A percentile compares a stretch with the other conserved stretches of the same genome.
phyloP scores from a whole-genome alignment of 495 filamentous ascomycete genomes.

The Pseudoneurospora amorphoporcata region DNA sequence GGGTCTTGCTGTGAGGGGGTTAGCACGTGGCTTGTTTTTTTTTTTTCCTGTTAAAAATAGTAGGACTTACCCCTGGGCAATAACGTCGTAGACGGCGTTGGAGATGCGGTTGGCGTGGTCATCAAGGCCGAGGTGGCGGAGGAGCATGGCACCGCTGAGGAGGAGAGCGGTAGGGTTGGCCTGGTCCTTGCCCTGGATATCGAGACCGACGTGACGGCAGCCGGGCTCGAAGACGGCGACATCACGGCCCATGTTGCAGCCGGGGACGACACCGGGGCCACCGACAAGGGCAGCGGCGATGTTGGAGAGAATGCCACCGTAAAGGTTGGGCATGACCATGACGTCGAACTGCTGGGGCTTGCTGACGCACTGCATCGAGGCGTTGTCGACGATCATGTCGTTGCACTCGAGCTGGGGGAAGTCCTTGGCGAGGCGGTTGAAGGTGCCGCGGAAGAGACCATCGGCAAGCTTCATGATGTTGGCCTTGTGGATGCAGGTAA shows the following conservation, averaged over 20 bases:
- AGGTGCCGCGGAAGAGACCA: constrained; percentile 94
- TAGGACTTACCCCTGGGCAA: constrained; percentile 73
- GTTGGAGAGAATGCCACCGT: constrained; percentile 98
- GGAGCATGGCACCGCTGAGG: constrained; percentile 88
- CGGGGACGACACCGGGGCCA: constrained; percentile 92
- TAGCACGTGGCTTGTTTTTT: constrained; percentile 12
- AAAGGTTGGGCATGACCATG: constrained; percentile 99
- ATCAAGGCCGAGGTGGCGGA: constrained; percentile 91
- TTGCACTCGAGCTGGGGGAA: constrained; percentile 90
- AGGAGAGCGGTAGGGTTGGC: constrained; percentile 95
- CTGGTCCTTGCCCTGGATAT: constrained; percentile 98
- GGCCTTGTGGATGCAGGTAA: constrained; percentile 98
- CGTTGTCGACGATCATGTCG: constrained; percentile 99
- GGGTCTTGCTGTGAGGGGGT: constrained; percentile 51
- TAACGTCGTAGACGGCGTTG: constrained; percentile 93
- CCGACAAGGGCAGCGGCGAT: constrained; percentile 97
- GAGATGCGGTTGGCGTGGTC: constrained; percentile 97
- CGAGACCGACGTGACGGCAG: constrained; percentile 95
- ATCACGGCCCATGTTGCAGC: constrained; percentile 98
- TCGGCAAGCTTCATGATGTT: constrained; percentile 99
- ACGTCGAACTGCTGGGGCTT: constrained; percentile 97
- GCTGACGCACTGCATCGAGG: constrained; percentile 96
- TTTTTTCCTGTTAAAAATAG: background rate
- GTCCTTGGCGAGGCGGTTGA: constrained; percentile 84
- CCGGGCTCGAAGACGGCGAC: constrained; percentile 98